Evolutionary conservation across 306 rosid species (phyloP), one percentile per base, ranked within the genome.

Genomic region (Casuarina cunninghamiana): DNA sequence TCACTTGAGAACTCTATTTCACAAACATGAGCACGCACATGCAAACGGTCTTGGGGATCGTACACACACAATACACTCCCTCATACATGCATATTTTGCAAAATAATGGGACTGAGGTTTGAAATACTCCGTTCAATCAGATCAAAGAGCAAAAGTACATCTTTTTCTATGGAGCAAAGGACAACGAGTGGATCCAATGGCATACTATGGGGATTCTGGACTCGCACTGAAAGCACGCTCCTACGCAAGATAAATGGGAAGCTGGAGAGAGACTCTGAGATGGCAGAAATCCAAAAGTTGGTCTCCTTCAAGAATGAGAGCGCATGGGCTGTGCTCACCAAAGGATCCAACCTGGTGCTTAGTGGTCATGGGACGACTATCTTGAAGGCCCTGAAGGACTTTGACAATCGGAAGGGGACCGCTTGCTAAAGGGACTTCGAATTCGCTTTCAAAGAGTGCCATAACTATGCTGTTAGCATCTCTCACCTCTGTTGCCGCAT

Each of bases 141-240:
- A 37, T 83, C 1, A 81, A 72, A 49, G 82, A 82, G 55, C 75
- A 77, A 0, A 88, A 77, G 61, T 58, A 45, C 26, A 76, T 85
- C 44, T 73, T 91, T 79, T 84, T 88, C 48, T 89, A 85, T 42
- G 93, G 93, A 43, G 90, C 90, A 42, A 85, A 81, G 35, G 84
- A 26, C 32, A 26, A 78, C 0, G 82, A 54, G 0, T 87, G 89
- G 93, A 77, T 85, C 69, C 87, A 89, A 49, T 3, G 46, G 65
- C 37, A 7, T 81, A 9, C 57, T 84, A 13, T 78, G 41, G 57
- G 74, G 71, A 46, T 91, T 89, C 58, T 91, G 96, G 96, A 74
- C 9, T 2, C 76, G 57, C 0, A 43, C 86, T 1, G 91, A 87
- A 71, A 77, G 82, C 71, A 45, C 86, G 53, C 84, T 90, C 73